Base-by-base conservation (phyloP, 352 stramenopile species). In the Globisporangium mamillatum region DNA sequence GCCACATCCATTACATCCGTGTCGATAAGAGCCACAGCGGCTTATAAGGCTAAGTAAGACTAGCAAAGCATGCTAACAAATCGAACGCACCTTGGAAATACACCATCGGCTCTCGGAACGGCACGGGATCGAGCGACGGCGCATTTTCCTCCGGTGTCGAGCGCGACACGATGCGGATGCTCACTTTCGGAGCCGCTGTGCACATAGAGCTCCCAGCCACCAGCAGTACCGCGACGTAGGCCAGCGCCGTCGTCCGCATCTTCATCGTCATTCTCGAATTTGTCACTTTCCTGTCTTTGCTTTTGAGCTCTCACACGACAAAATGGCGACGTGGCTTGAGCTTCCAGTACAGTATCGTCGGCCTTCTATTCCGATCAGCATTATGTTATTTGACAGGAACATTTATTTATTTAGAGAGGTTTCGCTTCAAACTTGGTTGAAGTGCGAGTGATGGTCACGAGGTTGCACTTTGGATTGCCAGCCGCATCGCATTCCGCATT, bases 121-220 rank as follows among this genome's bases (percentile, higher is more conserved):
- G 85, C 27, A 91, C 64, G 0, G 80, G 83, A 6, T 67, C 68
- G 20, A 62, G 29, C 16, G 48, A 46, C 46, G 71, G 55, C 32
- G 60, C 22, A 62, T 71, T 68, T 4, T 59, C 66, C 8, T 63
- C 63, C 2, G 64, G 53, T 0, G 63, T 64, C 18, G 78, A 73
- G 0, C 83, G 81, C 56, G 75, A 55, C 20, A 91, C 76, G 29
- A 93, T 68, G 7, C 75, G 76, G 59, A 93, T 93, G n/a, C 78
- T 70, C n/a, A 90, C 75, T 59, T 78, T 89, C 24, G 78, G 81
- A 1, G 75, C 75, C 20, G 74, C 85, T 0, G 60, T 54, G 52
- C 80, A 86, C 25, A 77, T 27, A n/a, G 67, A 44, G 56, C 66
- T 66, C 10, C 57, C 63, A 1, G 82, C 57, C 55, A 70, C 67